Conservation (phyloP, 2,329 filamentous ascomycete species). For the Hymenotorrendiella dingleyae region DNA sequence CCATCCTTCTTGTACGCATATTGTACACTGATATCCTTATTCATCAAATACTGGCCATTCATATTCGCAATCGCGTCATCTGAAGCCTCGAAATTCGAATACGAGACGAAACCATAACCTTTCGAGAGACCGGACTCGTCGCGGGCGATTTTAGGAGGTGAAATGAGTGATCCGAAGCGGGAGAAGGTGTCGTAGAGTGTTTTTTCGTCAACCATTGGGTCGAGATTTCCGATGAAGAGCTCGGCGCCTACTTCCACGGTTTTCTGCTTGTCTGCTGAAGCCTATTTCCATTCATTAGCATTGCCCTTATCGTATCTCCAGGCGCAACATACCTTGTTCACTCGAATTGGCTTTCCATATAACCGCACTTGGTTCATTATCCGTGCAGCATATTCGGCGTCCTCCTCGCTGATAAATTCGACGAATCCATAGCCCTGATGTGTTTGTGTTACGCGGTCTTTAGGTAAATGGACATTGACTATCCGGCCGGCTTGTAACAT, state of each 20-base stretch:
- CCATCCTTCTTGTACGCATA: constrained; percentile 99
- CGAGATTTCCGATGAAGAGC: constrained; percentile 93
- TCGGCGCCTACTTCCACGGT: constrained; percentile 91
- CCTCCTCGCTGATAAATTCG: constrained; percentile 91
- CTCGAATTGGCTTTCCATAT: constrained; percentile 89
- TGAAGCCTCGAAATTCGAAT: constrained; percentile 85
- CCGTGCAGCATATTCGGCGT: constrained; percentile 93
- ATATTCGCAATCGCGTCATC: constrained; percentile 89
- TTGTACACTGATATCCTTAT: constrained; percentile 93
- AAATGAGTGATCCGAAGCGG: constrained; percentile 80
- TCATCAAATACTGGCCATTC: constrained; percentile 94
- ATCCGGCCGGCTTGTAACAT: constrained; percentile 98
- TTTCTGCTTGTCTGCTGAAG: constrained; percentile 88
- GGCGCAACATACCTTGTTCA: constrained; percentile 69
- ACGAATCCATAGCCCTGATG: constrained; percentile 99
- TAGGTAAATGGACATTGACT: constrained; percentile 95
- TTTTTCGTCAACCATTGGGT: constrained; percentile 92
- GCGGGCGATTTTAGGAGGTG: constrained; percentile 83
- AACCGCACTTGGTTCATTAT: constrained; percentile 95
- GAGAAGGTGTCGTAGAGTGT: constrained; percentile 92
- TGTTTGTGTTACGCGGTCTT: constrained; percentile 92
- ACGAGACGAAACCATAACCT: constrained; percentile 94
- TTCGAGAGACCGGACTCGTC: constrained; percentile 86
- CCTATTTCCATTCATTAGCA: constrained; percentile 29
- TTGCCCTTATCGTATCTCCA: not conserved